phyloP scores from a whole-genome alignment of 148 eudicot species.

The Rheum nobile region DNA sequence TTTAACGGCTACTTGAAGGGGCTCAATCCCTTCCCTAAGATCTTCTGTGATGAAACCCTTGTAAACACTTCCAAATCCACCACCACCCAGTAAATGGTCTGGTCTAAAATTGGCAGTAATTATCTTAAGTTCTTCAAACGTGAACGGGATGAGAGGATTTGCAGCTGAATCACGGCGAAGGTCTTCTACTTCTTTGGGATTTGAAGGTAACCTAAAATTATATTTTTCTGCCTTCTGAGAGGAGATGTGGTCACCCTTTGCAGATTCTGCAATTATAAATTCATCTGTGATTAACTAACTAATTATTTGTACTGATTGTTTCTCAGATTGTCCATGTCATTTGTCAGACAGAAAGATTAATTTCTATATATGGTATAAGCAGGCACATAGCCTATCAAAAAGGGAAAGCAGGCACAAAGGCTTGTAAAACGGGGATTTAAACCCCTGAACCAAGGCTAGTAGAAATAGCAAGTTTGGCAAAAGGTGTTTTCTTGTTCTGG shows the following conservation, averaged over 20 bases:
- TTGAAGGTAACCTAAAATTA: slow-evolving; percentile 50
- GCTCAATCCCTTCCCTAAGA: slow-evolving; percentile 30
- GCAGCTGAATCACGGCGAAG: slow-evolving; percentile 52
- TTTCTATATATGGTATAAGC: too few species aligned
- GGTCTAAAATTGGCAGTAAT: slow-evolving; percentile 67
- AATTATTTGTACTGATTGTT: too few species aligned
- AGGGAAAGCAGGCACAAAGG: too few species aligned
- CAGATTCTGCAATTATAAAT: slow-evolving; percentile 29
- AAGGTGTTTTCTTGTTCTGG: too few species aligned
- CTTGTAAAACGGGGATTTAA: too few species aligned
- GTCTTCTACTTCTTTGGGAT: slow-evolving; percentile 83
- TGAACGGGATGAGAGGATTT: slow-evolving; percentile 52
- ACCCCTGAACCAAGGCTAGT: too few species aligned
- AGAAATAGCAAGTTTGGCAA: too few species aligned
- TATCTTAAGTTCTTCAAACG: slow-evolving; percentile 49
- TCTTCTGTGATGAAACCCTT: slow-evolving; percentile 54
- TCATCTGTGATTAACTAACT: background rate
- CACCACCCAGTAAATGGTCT: slow-evolving; percentile 73
- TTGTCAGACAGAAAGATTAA: background rate
- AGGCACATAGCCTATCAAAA: too few species aligned
- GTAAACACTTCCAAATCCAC: slow-evolving; percentile 89
- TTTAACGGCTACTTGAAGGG: slow-evolving; percentile 77
- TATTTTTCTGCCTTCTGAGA: slow-evolving; percentile 20
- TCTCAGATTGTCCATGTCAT: background rate
- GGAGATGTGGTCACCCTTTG: slow-evolving; percentile 17